phyloP scores from a whole-genome alignment of 2,329 filamentous ascomycete species.

The Monilinia laxa region DNA sequence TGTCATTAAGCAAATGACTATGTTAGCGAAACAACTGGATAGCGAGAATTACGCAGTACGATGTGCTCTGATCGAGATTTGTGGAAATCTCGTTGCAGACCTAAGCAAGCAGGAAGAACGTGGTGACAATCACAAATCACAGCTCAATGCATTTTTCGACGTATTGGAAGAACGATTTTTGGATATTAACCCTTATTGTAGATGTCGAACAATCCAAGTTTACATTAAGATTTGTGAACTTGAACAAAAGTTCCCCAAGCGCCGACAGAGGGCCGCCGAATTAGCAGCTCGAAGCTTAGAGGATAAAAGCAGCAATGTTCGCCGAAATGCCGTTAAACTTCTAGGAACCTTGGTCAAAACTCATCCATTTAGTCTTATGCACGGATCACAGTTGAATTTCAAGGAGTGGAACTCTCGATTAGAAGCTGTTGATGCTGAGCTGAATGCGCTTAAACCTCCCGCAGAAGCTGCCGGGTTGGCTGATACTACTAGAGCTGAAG shows the following conservation, averaged over 20 bases:
- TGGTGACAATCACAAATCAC: conserved; percentile 88
- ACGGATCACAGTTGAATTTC: conserved; percentile 79
- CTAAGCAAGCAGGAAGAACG: conserved; percentile 89
- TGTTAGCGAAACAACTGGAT: conserved; percentile 90
- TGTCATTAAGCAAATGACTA: conserved; percentile 96
- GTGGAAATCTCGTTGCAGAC: conserved; percentile 89
- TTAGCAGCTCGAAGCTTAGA: conserved; percentile 85
- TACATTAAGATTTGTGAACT: conserved; percentile 89
- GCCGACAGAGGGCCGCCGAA: conserved; percentile 82
- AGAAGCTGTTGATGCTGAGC: conserved; percentile 77
- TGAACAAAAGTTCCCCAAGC: conserved; percentile 94
- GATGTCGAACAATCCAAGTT: conserved; percentile 88
- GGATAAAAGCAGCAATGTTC: conserved; percentile 97
- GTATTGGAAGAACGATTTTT: conserved; percentile 94
- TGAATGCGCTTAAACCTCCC: conserved; percentile 79
- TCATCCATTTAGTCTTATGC: conserved; percentile 89
- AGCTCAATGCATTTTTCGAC: conserved; percentile 96
- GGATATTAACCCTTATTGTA: conserved; percentile 94
- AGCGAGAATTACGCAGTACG: conserved; percentile 96
- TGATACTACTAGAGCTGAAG: conserved; percentile 58
- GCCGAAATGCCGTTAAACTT: conserved; percentile 91
- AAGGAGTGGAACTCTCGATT: conserved; percentile 84
- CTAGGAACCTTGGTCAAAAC: conserved; percentile 86
- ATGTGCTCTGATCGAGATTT: conserved; percentile 93
- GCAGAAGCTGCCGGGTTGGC: conserved; percentile 70